Conservation (phyloP, 306 rosid species). For the Quercus engelmannii region DNA sequence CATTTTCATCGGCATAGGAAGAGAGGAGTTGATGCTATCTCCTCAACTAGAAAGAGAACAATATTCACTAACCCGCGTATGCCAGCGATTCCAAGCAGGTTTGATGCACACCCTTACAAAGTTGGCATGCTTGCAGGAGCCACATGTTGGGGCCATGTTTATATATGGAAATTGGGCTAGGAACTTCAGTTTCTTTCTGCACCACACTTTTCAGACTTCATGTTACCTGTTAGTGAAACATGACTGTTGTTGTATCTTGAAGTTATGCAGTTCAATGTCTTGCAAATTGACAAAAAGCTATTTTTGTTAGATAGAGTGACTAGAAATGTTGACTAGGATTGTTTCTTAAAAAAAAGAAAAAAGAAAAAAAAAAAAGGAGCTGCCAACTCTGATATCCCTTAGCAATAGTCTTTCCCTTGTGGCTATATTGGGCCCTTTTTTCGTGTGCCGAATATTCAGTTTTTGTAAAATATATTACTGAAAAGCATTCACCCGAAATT, state of each 20-base stretch:
- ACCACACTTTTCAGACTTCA: background rate
- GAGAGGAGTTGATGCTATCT: constrained; percentile 73
- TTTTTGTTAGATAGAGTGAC: background rate
- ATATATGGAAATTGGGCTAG: constrained; percentile 29
- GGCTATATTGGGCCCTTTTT: no score
- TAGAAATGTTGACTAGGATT: background rate
- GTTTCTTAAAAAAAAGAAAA: background rate
- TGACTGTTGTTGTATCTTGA: background rate
- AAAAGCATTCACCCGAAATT: no score
- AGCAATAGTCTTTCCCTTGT: no score
- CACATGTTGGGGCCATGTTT: constrained; percentile 50
- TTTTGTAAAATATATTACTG: no score
- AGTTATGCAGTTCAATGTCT: background rate
- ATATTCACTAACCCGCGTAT: constrained; percentile 48
- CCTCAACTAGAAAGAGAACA: constrained; percentile 34
- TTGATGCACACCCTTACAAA: constrained; percentile 50
- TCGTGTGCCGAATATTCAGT: no score
- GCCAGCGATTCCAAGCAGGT: constrained; percentile 81
- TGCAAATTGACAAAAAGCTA: background rate
- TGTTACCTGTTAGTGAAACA: background rate
- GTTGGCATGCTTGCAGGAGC: constrained; percentile 51
- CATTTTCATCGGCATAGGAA: constrained; percentile 72
- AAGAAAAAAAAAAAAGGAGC: no score
- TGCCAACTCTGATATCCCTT: no score
- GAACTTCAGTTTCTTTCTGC: background rate